A percentile compares a stretch with the other conserved stretches of the same genome.
phyloP scores from a whole-genome alignment of 2,329 filamentous ascomycete genomes.

The Aspergillus clavatus region DNA sequence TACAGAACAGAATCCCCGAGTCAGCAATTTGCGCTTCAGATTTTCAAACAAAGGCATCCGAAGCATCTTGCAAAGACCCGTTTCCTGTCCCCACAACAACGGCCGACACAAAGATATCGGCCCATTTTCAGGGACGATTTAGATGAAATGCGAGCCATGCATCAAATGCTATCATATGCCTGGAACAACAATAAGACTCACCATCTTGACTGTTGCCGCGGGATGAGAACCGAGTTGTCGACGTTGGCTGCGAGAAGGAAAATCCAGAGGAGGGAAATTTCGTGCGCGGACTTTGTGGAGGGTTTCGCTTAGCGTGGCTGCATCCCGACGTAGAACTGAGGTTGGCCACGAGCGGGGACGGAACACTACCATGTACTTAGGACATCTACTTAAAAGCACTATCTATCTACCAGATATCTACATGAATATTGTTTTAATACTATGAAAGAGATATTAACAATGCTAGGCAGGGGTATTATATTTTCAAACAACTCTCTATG shows the following conservation, averaged over 20 bases:
- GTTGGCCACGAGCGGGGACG: conserved; percentile 37
- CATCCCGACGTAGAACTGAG: conserved; percentile 31
- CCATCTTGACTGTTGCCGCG: conserved; percentile 42
- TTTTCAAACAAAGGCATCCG: conserved; percentile 54
- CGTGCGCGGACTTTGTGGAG: conserved; percentile 39
- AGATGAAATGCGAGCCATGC: conserved; percentile 5
- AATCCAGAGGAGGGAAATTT: conserved; percentile 24
- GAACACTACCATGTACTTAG: no score
- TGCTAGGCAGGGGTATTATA: not conserved
- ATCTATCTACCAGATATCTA: no score
- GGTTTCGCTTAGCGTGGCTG: conserved; percentile 40
- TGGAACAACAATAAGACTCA: conserved; percentile 33
- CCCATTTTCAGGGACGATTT: not conserved
- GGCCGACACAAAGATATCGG: conserved; percentile 9
- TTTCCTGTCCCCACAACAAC: conserved; percentile 17
- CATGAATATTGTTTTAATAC: no score
- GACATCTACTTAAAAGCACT: no score
- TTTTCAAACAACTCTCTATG: not conserved
- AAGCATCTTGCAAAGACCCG: conserved; percentile 98
- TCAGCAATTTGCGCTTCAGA: conserved; percentile 99
- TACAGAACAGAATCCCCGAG: conserved; percentile 63
- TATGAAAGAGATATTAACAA: no score
- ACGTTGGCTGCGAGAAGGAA: conserved; percentile 29
- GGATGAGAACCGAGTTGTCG: conserved; percentile 32
- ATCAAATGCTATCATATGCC: conserved; percentile 20